Evolutionary conservation across 495 filamentous ascomycete genomes (phyloP).

Genomic region (Penicillium ochrochloron): DNA sequence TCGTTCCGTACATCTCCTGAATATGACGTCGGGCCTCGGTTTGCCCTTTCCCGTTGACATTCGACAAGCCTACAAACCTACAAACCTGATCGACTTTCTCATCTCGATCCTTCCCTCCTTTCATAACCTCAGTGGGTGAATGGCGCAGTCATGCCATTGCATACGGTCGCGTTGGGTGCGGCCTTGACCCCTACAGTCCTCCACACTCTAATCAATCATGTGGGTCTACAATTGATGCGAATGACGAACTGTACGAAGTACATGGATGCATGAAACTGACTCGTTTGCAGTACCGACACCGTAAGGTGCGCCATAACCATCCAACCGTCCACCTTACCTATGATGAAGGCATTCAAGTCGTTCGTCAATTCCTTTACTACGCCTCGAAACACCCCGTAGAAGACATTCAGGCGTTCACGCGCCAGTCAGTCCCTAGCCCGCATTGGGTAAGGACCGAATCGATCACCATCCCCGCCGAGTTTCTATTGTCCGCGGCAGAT

Average conservation of each 20-base stretch:
- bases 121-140: conserved; percentile 8
- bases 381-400: conserved; percentile 88
- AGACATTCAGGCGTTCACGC: conserved; percentile 87
- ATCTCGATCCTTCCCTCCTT: not conserved
- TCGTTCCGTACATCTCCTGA: conserved; percentile 3
- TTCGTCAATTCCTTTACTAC: conserved; percentile 81
- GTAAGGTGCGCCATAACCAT: conserved; percentile 71
- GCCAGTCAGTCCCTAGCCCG: conserved; percentile 88
- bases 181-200: conserved; percentile 81
- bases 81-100: not conserved
- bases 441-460: conserved; percentile 81
- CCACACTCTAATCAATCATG: conserved; percentile 78
- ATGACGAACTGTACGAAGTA: conserved; percentile 4
- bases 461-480: conserved; percentile 67
- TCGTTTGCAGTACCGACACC: conserved; percentile 74
- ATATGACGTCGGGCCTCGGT: conserved; percentile 12
- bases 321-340: conserved; percentile 89
- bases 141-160: conserved; percentile 60
- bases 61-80: not conserved
- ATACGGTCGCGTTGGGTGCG: conserved; percentile 71
- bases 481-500: conserved; percentile 64
- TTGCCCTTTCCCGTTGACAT: not conserved
- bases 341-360: conserved; percentile 87
- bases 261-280: conserved; percentile 12
- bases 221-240: conserved; percentile 38